These are phyloP conservation scores for Biscogniauxia sp. DNA, from an alignment of 2,329 filamentous ascomycete genomes.

Conservation along the genomic window DNA sequence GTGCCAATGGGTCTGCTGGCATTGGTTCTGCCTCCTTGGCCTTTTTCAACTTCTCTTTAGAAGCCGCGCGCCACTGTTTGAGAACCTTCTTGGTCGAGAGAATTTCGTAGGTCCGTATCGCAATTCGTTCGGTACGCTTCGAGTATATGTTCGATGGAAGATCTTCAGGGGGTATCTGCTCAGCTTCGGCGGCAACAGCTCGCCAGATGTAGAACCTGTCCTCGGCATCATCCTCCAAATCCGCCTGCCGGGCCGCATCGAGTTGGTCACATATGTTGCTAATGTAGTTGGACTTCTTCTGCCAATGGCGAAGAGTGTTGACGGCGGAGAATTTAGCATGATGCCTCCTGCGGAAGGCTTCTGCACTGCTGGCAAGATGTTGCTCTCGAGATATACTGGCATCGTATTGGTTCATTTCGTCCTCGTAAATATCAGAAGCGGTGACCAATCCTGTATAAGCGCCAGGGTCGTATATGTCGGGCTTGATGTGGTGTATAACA, in stretches of 20 bases:
- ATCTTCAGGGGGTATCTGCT: conserved; percentile 16
- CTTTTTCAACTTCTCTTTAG: conserved; percentile 18
- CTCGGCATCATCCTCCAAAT: conserved; percentile 21
- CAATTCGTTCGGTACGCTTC: conserved; percentile 30
- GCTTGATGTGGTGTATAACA: background rate
- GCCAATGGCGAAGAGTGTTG: conserved; percentile 28
- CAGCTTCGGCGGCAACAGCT: conserved; percentile 21
- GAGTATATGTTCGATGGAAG: conserved; percentile 29
- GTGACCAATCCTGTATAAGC: background rate
- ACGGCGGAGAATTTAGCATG: conserved; percentile 24
- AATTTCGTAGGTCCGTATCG: conserved; percentile 28
- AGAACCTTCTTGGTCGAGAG: conserved; percentile 23
- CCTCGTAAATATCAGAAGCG: background rate
- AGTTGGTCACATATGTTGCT: conserved; percentile 23
- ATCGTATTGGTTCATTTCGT: background rate
- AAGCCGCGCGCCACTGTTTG: conserved; percentile 24
- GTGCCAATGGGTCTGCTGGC: conserved; percentile 19
- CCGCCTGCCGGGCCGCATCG: conserved; percentile 23
- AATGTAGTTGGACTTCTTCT: conserved; percentile 23
- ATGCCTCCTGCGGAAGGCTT: conserved; percentile 26
- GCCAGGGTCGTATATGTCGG: background rate
- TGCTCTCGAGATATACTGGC: conserved; percentile 8
- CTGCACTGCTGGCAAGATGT: conserved; percentile 20
- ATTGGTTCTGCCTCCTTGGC: conserved; percentile 11
- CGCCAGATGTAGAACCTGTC: conserved; percentile 28